phyloP scores from a whole-genome alignment of 208 protist genomes.

The Endotrypanum monterogeii region DNA sequence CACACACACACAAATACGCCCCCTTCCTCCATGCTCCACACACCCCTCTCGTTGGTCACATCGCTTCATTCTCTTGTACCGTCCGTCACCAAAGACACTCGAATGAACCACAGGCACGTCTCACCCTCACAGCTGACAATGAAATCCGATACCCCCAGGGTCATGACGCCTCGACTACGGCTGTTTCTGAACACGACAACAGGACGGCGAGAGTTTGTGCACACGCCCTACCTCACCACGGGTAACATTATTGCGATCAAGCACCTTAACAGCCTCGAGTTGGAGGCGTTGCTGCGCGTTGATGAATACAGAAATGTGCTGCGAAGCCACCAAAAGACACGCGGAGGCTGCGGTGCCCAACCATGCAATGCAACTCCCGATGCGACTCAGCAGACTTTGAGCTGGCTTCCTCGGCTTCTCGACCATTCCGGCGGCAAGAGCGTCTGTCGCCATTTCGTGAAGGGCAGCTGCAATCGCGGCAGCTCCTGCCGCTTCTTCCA shows the following conservation, averaged over 20 bases:
- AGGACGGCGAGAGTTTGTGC: constrained; percentile 8
- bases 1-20: background rate
- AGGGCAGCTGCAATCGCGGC: constrained; percentile 65
- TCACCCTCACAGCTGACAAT: background rate
- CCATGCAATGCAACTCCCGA: constrained; percentile 8
- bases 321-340: background rate
- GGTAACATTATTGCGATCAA: constrained; percentile 27
- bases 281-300: background rate
- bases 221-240: constrained; percentile 25
- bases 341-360: background rate
- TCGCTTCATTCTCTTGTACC: background rate
- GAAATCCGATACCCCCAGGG: background rate
- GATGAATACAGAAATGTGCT: background rate
- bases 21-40: background rate
- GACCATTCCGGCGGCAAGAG: constrained; percentile 28
- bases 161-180: background rate
- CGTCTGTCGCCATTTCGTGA: constrained; percentile 56
- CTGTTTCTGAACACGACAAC: background rate
- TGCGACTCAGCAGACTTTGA: background rate
- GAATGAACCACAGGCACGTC: background rate
- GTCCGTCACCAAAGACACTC: background rate
- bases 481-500: constrained; percentile 63
- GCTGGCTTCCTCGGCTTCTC: too few relatives aligned
- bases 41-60: background rate
- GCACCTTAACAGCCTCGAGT: background rate